Conservation (phyloP, 495 filamentous ascomycete species). For the Lophiotrema nucula region DNA sequence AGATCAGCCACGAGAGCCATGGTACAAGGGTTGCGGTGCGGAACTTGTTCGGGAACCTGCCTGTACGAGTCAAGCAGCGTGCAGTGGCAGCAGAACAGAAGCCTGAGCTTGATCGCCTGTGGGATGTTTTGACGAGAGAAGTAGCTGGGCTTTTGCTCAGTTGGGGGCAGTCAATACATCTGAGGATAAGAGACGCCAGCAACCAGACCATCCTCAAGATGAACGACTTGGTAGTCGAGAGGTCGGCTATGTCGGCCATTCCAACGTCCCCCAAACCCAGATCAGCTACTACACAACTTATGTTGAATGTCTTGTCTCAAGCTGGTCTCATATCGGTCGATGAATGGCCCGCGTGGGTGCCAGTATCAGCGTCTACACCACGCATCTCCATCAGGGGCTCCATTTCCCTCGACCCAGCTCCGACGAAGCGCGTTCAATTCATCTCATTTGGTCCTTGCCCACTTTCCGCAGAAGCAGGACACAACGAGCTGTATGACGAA, state of each 20-base stretch:
- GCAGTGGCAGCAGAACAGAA: conserved; percentile 48
- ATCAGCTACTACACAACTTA: conserved; percentile 7
- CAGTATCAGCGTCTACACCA: conserved; percentile 61
- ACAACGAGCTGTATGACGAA: conserved; percentile 72
- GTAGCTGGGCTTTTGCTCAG: conserved; percentile 66
- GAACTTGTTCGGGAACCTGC: conserved; percentile 93
- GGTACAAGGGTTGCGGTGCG: conserved; percentile 80
- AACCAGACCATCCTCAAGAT: conserved; percentile 14
- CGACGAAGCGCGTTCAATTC: conserved; percentile 73
- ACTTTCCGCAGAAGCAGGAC: conserved; percentile 47
- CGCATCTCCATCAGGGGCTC: conserved; percentile 62
- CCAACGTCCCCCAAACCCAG: neutral
- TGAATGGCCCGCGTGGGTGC: conserved; percentile 60
- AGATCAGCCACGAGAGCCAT: conserved; percentile 55
- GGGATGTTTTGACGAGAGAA: conserved; percentile 61
- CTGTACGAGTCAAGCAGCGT: conserved; percentile 88
- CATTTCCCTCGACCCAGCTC: conserved; percentile 67
- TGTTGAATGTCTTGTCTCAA: conserved; percentile 60
- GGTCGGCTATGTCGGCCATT: neutral
- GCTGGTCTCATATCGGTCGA: conserved; percentile 57
- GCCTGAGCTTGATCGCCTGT: conserved; percentile 63
- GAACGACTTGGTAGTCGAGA: conserved; percentile 13
- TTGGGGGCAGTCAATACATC: conserved; percentile 47
- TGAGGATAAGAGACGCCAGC: conserved; percentile 43
- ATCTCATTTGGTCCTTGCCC: conserved; percentile 64